Conservation (phyloP, 768 basidiomycete species). For the Lactarius deliciosus region DNA sequence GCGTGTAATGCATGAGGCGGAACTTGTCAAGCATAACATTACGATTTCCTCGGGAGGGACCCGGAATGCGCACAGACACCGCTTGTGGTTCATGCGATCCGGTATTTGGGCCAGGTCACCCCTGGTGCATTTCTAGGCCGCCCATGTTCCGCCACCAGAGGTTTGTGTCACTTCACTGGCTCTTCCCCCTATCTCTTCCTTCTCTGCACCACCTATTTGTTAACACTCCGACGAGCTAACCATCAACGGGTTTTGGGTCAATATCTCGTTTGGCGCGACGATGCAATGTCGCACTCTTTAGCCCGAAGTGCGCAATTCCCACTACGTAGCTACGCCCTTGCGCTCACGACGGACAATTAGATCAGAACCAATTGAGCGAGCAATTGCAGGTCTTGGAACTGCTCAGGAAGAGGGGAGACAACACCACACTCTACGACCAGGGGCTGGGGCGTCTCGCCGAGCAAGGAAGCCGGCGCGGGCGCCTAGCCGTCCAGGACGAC, state of each 20-base stretch:
- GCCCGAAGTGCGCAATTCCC: conserved; percentile 22
- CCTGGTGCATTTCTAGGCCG: conserved; percentile 4
- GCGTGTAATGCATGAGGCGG: conserved; percentile 24
- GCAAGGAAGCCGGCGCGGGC: conserved; percentile 17
- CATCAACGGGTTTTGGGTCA: background rate
- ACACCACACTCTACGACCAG: background rate
- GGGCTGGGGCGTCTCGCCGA: conserved; percentile 14
- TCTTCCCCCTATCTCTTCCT: conserved; percentile 4
- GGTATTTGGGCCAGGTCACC: conserved; percentile 1
- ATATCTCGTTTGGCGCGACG: conserved; percentile 14
- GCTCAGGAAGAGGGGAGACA: conserved; percentile 9
- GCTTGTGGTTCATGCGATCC: conserved; percentile 13
- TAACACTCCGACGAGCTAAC: conserved; percentile 18
- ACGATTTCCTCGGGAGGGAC: background rate
- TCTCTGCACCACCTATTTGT: conserved; percentile 8
- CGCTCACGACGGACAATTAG: conserved; percentile 3
- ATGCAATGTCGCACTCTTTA: conserved; percentile 25
- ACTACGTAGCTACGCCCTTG: background rate
- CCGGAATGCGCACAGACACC: conserved; percentile 3
- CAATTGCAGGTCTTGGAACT: conserved; percentile 23
- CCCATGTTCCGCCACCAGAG: conserved; percentile 2
- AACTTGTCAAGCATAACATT: background rate
- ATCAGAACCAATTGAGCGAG: conserved; percentile 25
- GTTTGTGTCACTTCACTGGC: conserved; percentile 7
- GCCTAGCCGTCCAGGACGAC: conserved; percentile 20